Evolutionary conservation across 805 yeast genomes (phyloP), one percentile per base, ranked within the genome.

Genomic region (Brettanomyces bruxellensis): DNA sequence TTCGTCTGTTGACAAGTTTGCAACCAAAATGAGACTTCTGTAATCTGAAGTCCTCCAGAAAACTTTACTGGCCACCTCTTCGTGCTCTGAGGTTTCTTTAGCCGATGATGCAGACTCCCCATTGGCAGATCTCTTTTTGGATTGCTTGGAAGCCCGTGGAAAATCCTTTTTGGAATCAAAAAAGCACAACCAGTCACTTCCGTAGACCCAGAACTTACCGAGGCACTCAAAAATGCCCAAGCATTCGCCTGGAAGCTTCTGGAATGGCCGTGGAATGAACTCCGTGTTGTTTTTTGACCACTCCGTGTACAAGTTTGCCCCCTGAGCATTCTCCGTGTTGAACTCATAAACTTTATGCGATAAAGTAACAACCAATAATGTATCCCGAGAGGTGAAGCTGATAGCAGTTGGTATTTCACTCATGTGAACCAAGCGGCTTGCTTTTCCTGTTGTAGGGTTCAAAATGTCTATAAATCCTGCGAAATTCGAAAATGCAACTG

Each of bases 201-300:
- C 95, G 77, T 86, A 89, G n/a, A 88, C 65, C 96, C 96, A 91
- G 13, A 84, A 67, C 47, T 77, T 71, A 22, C 53, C 56, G 1
- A 65, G 53, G 34, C 66, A 63, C 3, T 61, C 57, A 58, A 85
- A 86, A 11, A 86, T 62, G 13, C 95, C 96, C 49, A 77, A 72
- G 46, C 95, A 81, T 55, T 83, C 80, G 47, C 85, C 91, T 14
- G 74, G 75, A 45, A 76, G 67, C 3, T 69, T 61, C 14, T 72
- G 58, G 50, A 84, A 80, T 50, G 79, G 78, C 35, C 69, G 69
- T 2, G 98, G 97, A 52, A 89, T 64, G 47, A 76, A 71, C 45
- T 85, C 93, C 14, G 87, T 75, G 62, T 88, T 88, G 45, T 74
- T 67, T 51, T 79, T 78, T 9, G 95, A 83, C 99, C 98, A 91